A percentile compares a stretch with the other conserved stretches of the same genome.
These are phyloP conservation scores for Plicaturopsis crispa DNA, from an alignment of 768 basidiomycete genomes.

Conservation along the genomic window DNA sequence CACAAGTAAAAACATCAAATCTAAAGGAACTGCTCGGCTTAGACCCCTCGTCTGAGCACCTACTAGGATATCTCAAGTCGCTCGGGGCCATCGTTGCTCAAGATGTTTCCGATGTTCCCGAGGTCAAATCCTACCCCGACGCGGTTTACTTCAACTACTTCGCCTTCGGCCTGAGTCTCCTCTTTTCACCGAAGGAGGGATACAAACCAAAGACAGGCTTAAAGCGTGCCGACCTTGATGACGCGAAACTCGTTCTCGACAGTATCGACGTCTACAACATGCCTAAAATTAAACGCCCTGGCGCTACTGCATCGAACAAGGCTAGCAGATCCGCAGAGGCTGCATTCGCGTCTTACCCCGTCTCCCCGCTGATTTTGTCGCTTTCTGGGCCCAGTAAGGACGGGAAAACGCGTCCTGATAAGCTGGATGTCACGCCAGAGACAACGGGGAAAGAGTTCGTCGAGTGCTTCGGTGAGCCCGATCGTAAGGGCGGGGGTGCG, in stretches of 20 bases:
- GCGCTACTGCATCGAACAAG: slow-evolving; percentile 21
- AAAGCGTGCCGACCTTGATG: slow-evolving; percentile 36
- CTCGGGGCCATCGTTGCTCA: slow-evolving; percentile 22
- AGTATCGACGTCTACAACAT: slow-evolving; percentile 82
- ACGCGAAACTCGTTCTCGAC: slow-evolving; percentile 50
- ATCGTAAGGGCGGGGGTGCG: slow-evolving; percentile 83
- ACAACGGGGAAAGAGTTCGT: slow-evolving; percentile 80
- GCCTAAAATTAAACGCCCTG: slow-evolving; percentile 21
- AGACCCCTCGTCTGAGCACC: slow-evolving; percentile 35
- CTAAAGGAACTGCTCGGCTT: slow-evolving; percentile 48
- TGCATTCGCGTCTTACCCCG: slow-evolving; percentile 51
- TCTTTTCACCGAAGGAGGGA: slow-evolving; percentile 59
- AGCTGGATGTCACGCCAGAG: slow-evolving; percentile 34
- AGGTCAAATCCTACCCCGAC: slow-evolving; percentile 77
- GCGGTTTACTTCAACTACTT: slow-evolving; percentile 84
- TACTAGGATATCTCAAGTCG: slow-evolving; percentile 35
- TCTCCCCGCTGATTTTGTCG: slow-evolving; percentile 41
- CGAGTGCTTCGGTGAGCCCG: slow-evolving; percentile 70
- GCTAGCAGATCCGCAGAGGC: slow-evolving; percentile 38
- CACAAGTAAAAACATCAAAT: too few relatives aligned
- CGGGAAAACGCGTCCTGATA: slow-evolving; percentile 29
- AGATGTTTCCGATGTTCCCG: slow-evolving; percentile 29
- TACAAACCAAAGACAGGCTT: slow-evolving; percentile 49
- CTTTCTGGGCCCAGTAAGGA: slow-evolving; percentile 26
- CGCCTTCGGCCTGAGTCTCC: slow-evolving; percentile 71